Evolutionary conservation across 495 filamentous ascomycete species (phyloP), one percentile per base, ranked within the genome.

Genomic region (Aspergillus ostianus): DNA sequence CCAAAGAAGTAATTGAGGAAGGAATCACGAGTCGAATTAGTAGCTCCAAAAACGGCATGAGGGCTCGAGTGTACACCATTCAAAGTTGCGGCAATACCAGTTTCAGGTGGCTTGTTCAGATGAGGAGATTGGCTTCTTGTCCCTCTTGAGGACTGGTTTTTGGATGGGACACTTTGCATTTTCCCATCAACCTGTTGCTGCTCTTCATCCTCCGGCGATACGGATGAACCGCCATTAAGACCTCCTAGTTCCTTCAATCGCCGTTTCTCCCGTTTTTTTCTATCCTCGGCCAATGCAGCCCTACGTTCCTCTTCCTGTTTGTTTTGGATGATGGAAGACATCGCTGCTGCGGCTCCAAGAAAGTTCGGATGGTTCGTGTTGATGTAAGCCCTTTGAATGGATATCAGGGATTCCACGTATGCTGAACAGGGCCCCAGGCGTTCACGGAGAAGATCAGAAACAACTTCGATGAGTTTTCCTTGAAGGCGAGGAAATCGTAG

Each of bases 341-440:
- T 99, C 26, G 94, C 94, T n/a, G 92, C 93, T 7, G 94, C 93
- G 12, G 94, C 94, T 47, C 94, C 95, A 20, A 97, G 84, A 79
- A 99, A 99, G 67, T 99, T 99, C 32, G 94, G 94, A 65, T 99
- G 94, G 70, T 99, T 99, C 46, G 94, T 99, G 74, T 99, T 99
- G 73, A 99, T 97, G 72, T 99, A 99, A 17, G 94, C 94, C 59
- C 94, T 84, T 74, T 99, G 94, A 32, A 99, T 99, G 12, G 93
- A 87, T 47, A 98, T 99, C 45, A 99, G 82, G 21, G 92, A 97
- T 69, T 96, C 94, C 6, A 99, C 94, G 66, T 99, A 99, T 26
- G 68, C 77, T 6, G 93, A 93, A 53, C 90, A 85, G 17, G 94
- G 94, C 0, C 95, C 93, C 27, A 98, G 77, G 47, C 92, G 84